Base-by-base conservation (phyloP, 2,329 filamentous ascomycete species). In the Fusarium acutatum region DNA sequence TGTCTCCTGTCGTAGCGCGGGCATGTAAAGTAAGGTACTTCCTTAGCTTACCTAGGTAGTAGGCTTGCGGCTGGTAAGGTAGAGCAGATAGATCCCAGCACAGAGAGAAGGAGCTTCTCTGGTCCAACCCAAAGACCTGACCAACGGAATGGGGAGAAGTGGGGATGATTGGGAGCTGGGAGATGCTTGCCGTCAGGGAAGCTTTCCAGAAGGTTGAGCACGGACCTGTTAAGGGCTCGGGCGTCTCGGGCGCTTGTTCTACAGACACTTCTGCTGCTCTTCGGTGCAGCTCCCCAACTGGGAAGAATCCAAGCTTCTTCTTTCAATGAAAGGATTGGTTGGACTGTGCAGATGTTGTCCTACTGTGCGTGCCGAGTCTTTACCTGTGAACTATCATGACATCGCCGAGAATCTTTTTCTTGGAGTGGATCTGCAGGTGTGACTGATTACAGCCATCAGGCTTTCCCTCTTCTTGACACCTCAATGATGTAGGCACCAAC, bases 161-260 rank as follows among this genome's bases (percentile, higher is more conserved):
- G 73, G 73, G 64, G 61, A 46, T 50, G 44, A 37, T 52, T 62
- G 63, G 43, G 62, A 67, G 73, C 61, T 67, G 58, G 54, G 62
- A 72, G 72, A 66, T 69, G 72, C 67, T 66, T 73, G 73, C 72
- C 69, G 64, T 60, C 62, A 77, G 70, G 71, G 77, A 79, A 79
- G 76, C 77, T 78, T 79, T 79, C 77, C 79, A 79, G 77, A 79
- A 79, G 54, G 69, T 57, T 15, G 49, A 20, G 77, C 77, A 78
- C 76, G 75, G 65, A n/a, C 70, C 77, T 67, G 10, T 8, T 0
- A 3, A 24, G 14, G 77, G 58, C 53, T 66, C 43, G 49, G 34
- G 77, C 77, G 58, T 52, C 56, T 66, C 74, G 60, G 60, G 75
- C 68, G 52, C 67, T 71, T 69, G 73, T 78, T 79, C 77, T 60